These are phyloP conservation scores for Kurtzmaniella natalensis DNA, from an alignment of 1,139 yeast species.

Conservation along the genomic window DNA sequence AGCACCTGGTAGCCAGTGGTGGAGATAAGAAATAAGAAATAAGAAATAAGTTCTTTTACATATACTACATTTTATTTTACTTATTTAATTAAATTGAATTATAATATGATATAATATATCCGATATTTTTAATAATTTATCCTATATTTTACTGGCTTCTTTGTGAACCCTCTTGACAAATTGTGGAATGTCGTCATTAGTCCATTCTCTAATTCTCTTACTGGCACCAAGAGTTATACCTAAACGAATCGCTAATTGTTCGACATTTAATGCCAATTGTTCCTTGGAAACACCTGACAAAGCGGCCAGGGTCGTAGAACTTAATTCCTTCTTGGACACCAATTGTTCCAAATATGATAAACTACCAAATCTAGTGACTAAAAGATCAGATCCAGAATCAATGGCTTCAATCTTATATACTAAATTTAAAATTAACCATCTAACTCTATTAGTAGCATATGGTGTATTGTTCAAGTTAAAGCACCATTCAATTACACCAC, in stretches of 20 bases:
- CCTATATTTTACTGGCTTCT: slow-evolving; percentile 4
- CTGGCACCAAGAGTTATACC: slow-evolving; percentile 36
- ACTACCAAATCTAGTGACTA: slow-evolving; percentile 62
- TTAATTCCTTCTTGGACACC: slow-evolving; percentile 14
- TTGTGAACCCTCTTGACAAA: slow-evolving; percentile 40
- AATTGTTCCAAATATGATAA: slow-evolving; percentile 47
- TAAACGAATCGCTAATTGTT: slow-evolving; percentile 45
- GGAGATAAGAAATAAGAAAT: too few relatives aligned
- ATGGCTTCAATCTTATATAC: slow-evolving; percentile 49
- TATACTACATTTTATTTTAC: too few relatives aligned
- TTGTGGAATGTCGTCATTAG: slow-evolving; percentile 42
- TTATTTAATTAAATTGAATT: too few relatives aligned
- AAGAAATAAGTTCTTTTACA: too few relatives aligned
- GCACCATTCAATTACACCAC: slow-evolving; percentile 64
- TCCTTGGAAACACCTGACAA: slow-evolving; percentile 19
- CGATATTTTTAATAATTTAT: too few relatives aligned
- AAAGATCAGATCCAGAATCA: slow-evolving; percentile 56
- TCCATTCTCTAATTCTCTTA: slow-evolving; percentile 62
- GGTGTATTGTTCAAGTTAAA: slow-evolving; percentile 53
- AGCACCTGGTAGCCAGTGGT: too few relatives aligned
- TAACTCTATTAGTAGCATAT: slow-evolving; percentile 36
- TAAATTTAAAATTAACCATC: slow-evolving; percentile 36
- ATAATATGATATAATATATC: too few relatives aligned
- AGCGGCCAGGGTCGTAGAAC: slow-evolving; percentile 5
- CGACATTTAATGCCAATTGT: slow-evolving; percentile 37